Evolutionary conservation across 2,329 filamentous ascomycete species (phyloP).

Genomic region (Hypoxylon sp.): DNA sequence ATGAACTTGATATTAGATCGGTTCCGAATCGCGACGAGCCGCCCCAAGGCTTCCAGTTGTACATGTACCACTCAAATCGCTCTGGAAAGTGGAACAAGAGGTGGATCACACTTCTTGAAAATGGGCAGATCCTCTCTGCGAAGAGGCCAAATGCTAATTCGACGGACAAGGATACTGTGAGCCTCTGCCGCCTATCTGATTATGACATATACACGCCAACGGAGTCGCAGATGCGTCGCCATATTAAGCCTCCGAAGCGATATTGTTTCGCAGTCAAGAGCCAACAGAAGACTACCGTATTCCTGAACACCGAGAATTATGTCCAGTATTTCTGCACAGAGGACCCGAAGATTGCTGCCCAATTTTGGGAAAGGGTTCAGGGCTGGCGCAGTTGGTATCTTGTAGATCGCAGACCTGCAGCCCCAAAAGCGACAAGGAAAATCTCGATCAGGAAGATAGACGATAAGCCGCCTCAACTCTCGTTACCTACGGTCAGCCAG

Average conservation of each 20-base stretch:
- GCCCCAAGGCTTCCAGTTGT: constrained; percentile 75
- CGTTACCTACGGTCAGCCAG: constrained; percentile 44
- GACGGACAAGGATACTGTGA: constrained; percentile 74
- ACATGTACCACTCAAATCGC: constrained; percentile 84
- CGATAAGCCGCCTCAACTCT: constrained; percentile 51
- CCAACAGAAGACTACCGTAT: constrained; percentile 88
- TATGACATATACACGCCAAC: constrained; percentile 91
- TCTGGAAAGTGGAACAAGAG: constrained; percentile 91
- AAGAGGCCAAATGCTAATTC: constrained; percentile 75
- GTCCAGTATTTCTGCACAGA: constrained; percentile 93
- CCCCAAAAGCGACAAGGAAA: constrained; percentile 50
- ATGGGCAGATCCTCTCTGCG: constrained; percentile 78
- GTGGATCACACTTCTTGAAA: constrained; percentile 78
- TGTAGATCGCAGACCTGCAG: constrained; percentile 71
- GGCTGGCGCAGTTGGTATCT: constrained; percentile 94
- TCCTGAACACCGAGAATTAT: constrained; percentile 85
- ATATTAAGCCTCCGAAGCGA: constrained; percentile 86
- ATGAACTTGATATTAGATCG: constrained; percentile 73
- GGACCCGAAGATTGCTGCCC: constrained; percentile 73
- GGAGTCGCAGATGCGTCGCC: constrained; percentile 73
- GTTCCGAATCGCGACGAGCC: constrained; percentile 71
- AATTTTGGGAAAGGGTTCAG: constrained; percentile 80
- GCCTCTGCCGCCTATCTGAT: constrained; percentile 87
- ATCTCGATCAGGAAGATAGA: constrained; percentile 49
- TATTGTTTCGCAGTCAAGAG: constrained; percentile 91